Conservation (phyloP, 345 rosid genomes). For the Isatis tinctoria region DNA sequence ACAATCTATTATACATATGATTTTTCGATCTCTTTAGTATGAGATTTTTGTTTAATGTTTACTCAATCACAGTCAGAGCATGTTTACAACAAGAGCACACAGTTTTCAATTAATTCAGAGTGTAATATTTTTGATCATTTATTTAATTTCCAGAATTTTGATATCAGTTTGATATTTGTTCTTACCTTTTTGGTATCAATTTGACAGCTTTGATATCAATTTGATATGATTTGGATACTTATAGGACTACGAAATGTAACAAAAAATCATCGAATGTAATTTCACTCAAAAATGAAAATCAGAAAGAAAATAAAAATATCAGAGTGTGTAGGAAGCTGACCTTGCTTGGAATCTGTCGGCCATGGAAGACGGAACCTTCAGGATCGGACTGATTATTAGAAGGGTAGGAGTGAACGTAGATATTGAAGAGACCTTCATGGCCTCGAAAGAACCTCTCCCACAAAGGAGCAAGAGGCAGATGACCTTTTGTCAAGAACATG, state of each 20-base stretch:
- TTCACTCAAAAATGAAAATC: neutral
- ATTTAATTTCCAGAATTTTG: neutral
- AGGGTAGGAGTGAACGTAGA: conserved; percentile 69
- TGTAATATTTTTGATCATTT: neutral
- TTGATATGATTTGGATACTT: neutral
- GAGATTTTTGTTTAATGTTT: neutral
- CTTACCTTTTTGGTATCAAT: neutral
- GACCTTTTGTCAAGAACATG: conserved; percentile 77
- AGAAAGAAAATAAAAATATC: neutral
- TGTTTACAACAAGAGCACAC: conserved; percentile 3
- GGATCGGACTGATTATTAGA: conserved; percentile 44
- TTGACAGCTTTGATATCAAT: neutral
- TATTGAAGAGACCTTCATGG: conserved; percentile 50
- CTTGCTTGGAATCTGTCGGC: conserved; percentile 79
- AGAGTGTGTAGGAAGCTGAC: conserved; percentile 30
- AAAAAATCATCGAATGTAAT: neutral
- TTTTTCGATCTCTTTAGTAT: neutral
- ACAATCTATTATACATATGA: neutral
- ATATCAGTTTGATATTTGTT: neutral
- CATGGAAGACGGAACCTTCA: conserved; percentile 47
- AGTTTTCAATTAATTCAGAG: neutral
- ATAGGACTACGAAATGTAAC: neutral
- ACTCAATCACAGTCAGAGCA: conserved; percentile 12
- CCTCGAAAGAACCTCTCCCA: conserved; percentile 87
- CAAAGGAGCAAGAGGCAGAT: conserved; percentile 62